Percentiles rank a stretch among this genome's conserved stretches.
phyloP scores from a whole-genome alignment of 805 yeast genomes.

The Maudiozyma barnettii region DNA sequence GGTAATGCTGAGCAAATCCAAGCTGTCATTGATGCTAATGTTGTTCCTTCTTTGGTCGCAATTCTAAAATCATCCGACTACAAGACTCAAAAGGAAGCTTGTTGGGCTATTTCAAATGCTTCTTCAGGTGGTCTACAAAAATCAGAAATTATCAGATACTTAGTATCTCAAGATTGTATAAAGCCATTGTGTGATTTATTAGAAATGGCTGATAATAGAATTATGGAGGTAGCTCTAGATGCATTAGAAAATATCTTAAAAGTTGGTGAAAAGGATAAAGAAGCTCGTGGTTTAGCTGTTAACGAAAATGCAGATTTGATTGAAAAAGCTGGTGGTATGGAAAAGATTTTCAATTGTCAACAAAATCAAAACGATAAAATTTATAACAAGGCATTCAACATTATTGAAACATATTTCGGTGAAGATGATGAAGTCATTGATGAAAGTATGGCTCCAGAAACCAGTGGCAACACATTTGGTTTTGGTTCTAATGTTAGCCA shows the following conservation, averaged over 20 bases:
- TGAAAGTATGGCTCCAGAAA: slow-evolving; percentile 68
- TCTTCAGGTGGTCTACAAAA: slow-evolving; percentile 87
- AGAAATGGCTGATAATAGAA: slow-evolving; percentile 79
- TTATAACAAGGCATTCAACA: slow-evolving; percentile 80
- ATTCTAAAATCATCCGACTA: slow-evolving; percentile 77
- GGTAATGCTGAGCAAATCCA: slow-evolving; percentile 94
- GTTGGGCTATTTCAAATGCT: slow-evolving; percentile 98
- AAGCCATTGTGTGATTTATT: slow-evolving; percentile 93
- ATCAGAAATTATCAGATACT: slow-evolving; percentile 89
- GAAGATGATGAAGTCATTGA: slow-evolving; percentile 69
- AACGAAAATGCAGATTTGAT: slow-evolving; percentile 86
- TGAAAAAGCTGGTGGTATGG: slow-evolving; percentile 98
- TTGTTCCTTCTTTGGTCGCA: slow-evolving; percentile 84
- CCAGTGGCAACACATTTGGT: slow-evolving; percentile 76
- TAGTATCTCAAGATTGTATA: slow-evolving; percentile 92
- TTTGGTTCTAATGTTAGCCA: slow-evolving; percentile 67
- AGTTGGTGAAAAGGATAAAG: slow-evolving; percentile 90
- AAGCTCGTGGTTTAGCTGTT: slow-evolving; percentile 53
- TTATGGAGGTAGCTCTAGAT: slow-evolving; percentile 90
- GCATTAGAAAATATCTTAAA: slow-evolving; percentile 88
- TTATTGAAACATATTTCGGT: slow-evolving; percentile 84
- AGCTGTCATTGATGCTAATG: slow-evolving; percentile 89
- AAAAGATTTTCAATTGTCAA: slow-evolving; percentile 89
- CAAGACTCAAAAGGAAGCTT: slow-evolving; percentile 95
- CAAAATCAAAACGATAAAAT: slow-evolving; percentile 84